phyloP scores from a whole-genome alignment of 1,139 yeast genomes.

The Candida pseudoviswanathii region DNA sequence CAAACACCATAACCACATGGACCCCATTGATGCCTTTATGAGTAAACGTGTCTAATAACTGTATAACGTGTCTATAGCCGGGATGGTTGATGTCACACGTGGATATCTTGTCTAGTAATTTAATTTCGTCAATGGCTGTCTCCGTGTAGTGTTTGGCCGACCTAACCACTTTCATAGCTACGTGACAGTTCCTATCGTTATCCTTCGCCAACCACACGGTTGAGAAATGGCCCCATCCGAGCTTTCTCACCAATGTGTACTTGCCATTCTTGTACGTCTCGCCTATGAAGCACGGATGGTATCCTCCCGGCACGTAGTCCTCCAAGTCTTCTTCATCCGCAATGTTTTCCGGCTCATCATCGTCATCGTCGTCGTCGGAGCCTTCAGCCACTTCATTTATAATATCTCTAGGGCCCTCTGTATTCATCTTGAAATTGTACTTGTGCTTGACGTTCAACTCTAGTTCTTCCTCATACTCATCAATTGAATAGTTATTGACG shows the following conservation, averaged over 20 bases:
- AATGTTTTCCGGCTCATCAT: constrained; percentile 37
- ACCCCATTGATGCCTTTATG: constrained; percentile 75
- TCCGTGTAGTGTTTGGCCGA: constrained; percentile 77
- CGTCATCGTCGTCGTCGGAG: constrained; percentile 44
- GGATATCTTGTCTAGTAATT: constrained; percentile 54
- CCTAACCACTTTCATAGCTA: constrained; percentile 83
- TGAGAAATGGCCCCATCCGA: constrained; percentile 59
- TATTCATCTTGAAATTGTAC: constrained; percentile 1
- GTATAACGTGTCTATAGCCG: constrained; percentile 67
- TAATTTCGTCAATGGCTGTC: constrained; percentile 85
- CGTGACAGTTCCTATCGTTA: constrained; percentile 56
- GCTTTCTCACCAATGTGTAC: constrained; percentile 71
- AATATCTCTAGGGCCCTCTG: constrained; percentile 2
- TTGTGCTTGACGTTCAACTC: constrained; percentile 9
- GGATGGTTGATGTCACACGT: constrained; percentile 56
- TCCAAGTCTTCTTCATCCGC: constrained; percentile 66
- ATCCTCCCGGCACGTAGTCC: constrained; percentile 83
- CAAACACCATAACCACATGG: constrained; percentile 86
- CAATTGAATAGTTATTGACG: constrained; percentile 20
- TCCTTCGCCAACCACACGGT: constrained; percentile 61
- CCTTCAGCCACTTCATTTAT: constrained; percentile 38
- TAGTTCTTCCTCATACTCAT: constrained; percentile 31
- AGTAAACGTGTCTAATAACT: constrained; percentile 64
- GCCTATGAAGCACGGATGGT: constrained; percentile 81
- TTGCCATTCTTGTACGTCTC: constrained; percentile 63